Evolutionary conservation across 2,329 filamentous ascomycete species (phyloP), one percentile per base, ranked within the genome.

Genomic region (Teratosphaeria pseudoeucalypti): DNA sequence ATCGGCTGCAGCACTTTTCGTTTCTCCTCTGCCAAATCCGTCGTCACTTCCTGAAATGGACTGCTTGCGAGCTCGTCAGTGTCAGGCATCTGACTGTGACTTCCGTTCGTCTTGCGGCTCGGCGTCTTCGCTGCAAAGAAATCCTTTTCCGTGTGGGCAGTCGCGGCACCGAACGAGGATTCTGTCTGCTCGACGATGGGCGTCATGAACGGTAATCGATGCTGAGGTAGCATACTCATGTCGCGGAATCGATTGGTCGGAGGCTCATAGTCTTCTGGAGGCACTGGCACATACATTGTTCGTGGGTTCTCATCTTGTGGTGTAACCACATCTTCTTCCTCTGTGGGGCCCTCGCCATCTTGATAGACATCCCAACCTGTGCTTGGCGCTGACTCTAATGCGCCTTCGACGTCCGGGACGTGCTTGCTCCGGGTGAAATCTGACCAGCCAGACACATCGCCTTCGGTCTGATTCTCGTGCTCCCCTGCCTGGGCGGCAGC

Each of bases 151-250:
- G 79, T 71, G 64, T 79, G 75, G 57, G 83, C 80, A 32, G 82
- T 85, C 4, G 83, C 82, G 52, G 87, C 75, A 39, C 87, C 87
- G 5, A 97, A 76, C 0, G 92, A 96, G 11, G 86, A 88, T 74
- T 99, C 94, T 0, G 94, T 99, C 67, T 90, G 86, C 74, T 99
- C 94, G 1, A 94, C 92, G 65, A 99, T 99, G 1, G 94, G 94
- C 0, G 94, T 99, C 94, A 99, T 97, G 73, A 97, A 99, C 2
- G 92, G 94, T 10, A 97, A 79, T 58, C 92, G 87, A 74, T 92
- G 96, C 69, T 96, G 95, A 61, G 91, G 90, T 73, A 87, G 81
- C 72, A 91, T 82, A 39, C 78, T 82, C 70, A 90, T 84, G 73
- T 96, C 89, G 70, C 91, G 86, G 79, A 88, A 96, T 60, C 89